phyloP scores from a whole-genome alignment of 2,329 filamentous ascomycete species.

The Xylariaceae sp. region DNA sequence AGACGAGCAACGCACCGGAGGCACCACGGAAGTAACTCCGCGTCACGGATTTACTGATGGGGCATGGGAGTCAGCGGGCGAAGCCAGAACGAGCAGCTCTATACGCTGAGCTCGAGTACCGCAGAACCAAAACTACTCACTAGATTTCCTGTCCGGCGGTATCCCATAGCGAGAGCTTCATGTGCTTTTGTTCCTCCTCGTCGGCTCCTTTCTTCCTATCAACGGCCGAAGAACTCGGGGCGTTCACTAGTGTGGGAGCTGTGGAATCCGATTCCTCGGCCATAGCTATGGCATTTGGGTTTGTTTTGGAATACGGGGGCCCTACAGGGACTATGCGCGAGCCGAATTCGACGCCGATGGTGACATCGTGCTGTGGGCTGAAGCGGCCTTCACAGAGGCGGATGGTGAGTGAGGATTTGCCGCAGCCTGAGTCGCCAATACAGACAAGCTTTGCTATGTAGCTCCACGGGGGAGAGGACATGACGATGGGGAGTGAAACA shows the following conservation, averaged over 20 bases:
- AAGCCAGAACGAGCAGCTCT: neutral
- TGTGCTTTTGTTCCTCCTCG: conserved; percentile 61
- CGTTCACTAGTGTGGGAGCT: conserved; percentile 1
- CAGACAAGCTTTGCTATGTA: conserved; percentile 99
- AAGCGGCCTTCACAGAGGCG: conserved; percentile 96
- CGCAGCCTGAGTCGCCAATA: conserved; percentile 93
- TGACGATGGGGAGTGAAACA: conserved; percentile 27
- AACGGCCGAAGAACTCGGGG: neutral
- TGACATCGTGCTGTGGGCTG: conserved; percentile 91
- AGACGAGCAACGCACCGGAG: conserved; percentile 75
- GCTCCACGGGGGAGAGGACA: conserved; percentile 79
- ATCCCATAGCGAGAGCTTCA: conserved; percentile 95
- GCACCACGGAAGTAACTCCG: conserved; percentile 87
- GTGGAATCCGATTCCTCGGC: conserved; percentile 14
- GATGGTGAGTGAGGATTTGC: conserved; percentile 91
- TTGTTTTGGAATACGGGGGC: conserved; percentile 60
- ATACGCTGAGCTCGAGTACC: neutral
- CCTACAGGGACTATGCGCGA: conserved; percentile 89
- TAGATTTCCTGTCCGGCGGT: conserved; percentile 97
- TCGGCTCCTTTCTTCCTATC: neutral
- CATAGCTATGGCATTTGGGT: conserved; percentile 27
- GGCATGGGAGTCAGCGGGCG: conserved; percentile 2
- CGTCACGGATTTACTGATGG: conserved; percentile 73
- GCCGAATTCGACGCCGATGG: conserved; percentile 94
- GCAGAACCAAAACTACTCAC: conserved; percentile 9